These are phyloP conservation scores for Biscutella auriculata DNA, from an alignment of 441 rosid species.

Conservation along the genomic window DNA sequence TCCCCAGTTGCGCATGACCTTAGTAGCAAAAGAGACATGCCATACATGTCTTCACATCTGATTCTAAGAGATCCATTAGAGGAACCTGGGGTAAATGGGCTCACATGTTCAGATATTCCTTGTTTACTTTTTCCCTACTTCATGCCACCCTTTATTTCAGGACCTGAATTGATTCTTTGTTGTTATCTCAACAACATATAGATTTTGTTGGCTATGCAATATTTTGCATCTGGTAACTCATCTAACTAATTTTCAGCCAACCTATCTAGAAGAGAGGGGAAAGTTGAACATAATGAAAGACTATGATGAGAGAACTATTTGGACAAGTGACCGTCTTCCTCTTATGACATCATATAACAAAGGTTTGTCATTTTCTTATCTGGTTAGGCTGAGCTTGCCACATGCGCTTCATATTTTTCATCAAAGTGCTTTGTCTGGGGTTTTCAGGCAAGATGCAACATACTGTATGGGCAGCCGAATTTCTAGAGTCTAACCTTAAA, in stretches of 20 bases:
- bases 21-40: constrained; percentile 37
- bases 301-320: constrained; percentile 84
- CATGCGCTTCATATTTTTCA: constrained; percentile 3
- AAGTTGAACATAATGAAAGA: constrained; percentile 67
- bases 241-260: constrained; percentile 36
- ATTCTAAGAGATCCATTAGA: constrained; percentile 73
- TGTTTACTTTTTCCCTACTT: constrained; percentile 4
- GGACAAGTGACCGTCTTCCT: constrained; percentile 84
- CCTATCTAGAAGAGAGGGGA: constrained; percentile 84
- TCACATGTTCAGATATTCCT: constrained; percentile 1
- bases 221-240: constrained; percentile 6
- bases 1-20: constrained; percentile 33
- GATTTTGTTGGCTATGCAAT: neutral
- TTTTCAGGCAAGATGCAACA: constrained; percentile 88
- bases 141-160: constrained; percentile 2
- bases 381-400: constrained; percentile 1
- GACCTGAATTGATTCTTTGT: neutral
- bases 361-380: constrained; percentile 38
- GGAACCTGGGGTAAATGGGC: constrained; percentile 61
- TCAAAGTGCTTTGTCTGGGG: constrained; percentile 12
- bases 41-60: constrained; percentile 55
- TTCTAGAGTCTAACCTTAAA: constrained; percentile 45
- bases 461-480: constrained; percentile 83
- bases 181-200: neutral
- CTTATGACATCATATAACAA: constrained; percentile 81